Base-by-base conservation (phyloP, 441 rosid species). In the Gossypium davidsonii region DNA sequence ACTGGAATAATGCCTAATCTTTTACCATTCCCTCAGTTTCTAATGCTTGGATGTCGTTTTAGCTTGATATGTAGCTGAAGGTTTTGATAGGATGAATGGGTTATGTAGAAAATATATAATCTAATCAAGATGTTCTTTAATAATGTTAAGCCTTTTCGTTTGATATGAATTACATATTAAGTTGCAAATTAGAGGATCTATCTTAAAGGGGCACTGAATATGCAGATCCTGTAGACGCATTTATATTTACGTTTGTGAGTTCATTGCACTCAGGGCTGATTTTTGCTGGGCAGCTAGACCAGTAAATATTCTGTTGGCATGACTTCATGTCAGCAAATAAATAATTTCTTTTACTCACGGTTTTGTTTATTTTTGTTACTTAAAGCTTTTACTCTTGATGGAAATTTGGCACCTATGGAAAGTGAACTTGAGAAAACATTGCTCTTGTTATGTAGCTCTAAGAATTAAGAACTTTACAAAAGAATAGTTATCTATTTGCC, bases 341-440 rank as follows among this genome's bases (percentile, higher is more conserved):
- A 56, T 10, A 56, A 21, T 21, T 56, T 9, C n/a, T 56, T 21
- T 21, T 20, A 11, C 12, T 55, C 26, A 6, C 14, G 6, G 55
- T 15, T 21, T 57, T 42, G 26, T 11, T 18, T 21, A 4, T 44
- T 64, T 10, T 6, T 42, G 21, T 64, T 2, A 52, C 31, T 42
- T 2, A 42, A 64, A 44, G 51, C 1, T 51, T 51, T 51, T 51
- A 6, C 56, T 15, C 9, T 37, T 3, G 67, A 63, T 44, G 67
- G 26, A 37, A 37, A 62, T 17, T 37, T 14, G 1, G 15, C 26
- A 63, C 2, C 67, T 37, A 37, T 17, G n/a, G 14, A 4, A 37
- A 63, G 20, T 37, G 49, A 63, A 63, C 67, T 63, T 63, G 51
- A 17, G 21, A 37, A 63, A 63, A 37, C 67, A 63, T 63, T 37